Evolutionary conservation across 257 asterid species (phyloP), one percentile per base, ranked within the genome.

Genomic region (Petunia secreta): DNA sequence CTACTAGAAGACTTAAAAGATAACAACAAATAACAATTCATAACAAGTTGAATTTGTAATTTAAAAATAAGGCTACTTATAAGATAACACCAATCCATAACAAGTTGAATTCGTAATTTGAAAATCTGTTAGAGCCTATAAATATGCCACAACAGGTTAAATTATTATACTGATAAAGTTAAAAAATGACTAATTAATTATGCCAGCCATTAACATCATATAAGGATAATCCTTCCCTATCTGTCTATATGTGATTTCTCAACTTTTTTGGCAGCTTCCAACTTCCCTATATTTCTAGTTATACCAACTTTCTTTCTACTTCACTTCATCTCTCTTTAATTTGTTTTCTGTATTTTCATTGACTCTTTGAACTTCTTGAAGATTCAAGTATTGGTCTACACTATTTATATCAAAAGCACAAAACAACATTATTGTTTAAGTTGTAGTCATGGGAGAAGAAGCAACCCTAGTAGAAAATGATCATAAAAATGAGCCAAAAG

Each of bases 361-460:
- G 6, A 65, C n/a, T 77, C 67, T 58, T 58, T 58, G 63, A 60
- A 1, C 2, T 43, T 68, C 54, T 25, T 43, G 57, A 68, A n/a
- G 14, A 68, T 41, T 43, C 38, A 55, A 11, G n/a, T 14, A 54
- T 38, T 10, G 10, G 13, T 44, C 16, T 62, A 15, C 5, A 48
- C 25, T 58, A 40, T 50, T 48, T 4, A 11, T 1, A 63, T 41
- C 25, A 34, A 16, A 52, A 11, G 0, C 13, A 46, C 25, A 46
- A 15, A 5, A 14, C 1, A 10, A 25, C 39, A 14, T 5, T 57
- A 6, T 43, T 38, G 16, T 13, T 40, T 55, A 36, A 3, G 39
- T 14, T 79, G 50, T 3, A 8, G 63, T 41, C 14, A 85, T 83
- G 89, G 82, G 66, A 60, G 83, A 80, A 81, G 73, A 85, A 59